Conservation (phyloP, 768 basidiomycete genomes). For the Cystoderma amianthinum region DNA sequence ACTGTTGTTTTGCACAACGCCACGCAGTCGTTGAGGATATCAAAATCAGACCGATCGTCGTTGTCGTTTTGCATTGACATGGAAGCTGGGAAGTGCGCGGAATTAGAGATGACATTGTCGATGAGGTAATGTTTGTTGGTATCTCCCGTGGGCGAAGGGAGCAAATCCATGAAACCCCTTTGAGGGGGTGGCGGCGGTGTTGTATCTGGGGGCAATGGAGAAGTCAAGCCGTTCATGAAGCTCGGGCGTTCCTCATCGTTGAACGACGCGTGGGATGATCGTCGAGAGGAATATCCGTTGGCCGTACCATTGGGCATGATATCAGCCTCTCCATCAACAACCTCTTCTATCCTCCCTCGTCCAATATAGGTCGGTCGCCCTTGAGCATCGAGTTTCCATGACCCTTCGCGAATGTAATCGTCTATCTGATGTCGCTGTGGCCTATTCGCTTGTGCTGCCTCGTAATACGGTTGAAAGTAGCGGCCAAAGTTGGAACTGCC, state of each 20-base stretch:
- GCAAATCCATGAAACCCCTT: neutral
- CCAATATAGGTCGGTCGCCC: conserved; percentile 15
- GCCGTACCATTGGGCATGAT: too few species aligned
- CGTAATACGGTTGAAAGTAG: neutral
- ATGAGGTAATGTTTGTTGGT: neutral
- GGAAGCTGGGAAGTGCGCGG: neutral
- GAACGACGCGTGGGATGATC: neutral
- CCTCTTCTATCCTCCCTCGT: conserved; percentile 22
- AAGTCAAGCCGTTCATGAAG: neutral
- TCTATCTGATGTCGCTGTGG: neutral
- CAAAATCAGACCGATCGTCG: neutral
- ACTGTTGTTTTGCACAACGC: neutral
- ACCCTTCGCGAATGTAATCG: conserved; percentile 13
- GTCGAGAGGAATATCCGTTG: neutral
- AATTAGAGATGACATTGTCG: neutral
- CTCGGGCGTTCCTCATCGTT: neutral
- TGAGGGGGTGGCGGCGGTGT: neutral
- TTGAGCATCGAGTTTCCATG: conserved; percentile 16
- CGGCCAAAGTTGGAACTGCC: neutral
- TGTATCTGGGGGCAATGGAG: neutral
- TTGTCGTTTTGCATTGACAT: neutral
- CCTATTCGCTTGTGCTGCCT: neutral
- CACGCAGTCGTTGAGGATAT: neutral
- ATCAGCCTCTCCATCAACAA: conserved; percentile 11
- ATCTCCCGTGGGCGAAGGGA: neutral